Conservation (phyloP, 164 flowering plant species). For the Akebia trifoliata region DNA sequence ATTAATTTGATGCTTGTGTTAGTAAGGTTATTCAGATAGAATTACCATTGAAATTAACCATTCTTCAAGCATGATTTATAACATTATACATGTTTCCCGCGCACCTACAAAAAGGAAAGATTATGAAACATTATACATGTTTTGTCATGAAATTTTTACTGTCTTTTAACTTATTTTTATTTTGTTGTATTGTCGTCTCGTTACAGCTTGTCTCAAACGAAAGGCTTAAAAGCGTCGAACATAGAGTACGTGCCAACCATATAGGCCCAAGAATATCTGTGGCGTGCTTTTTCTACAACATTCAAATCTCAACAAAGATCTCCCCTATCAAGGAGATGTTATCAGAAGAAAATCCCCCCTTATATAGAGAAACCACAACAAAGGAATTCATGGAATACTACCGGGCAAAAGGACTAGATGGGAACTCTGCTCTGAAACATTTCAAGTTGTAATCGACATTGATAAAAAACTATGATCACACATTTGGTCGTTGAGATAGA, state of each 20-base stretch:
- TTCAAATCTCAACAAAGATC: not conserved
- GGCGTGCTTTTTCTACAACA: constrained; percentile 31
- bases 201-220: constrained; percentile 40
- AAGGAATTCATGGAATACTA: constrained; percentile 13
- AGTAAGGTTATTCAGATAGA: too few species aligned
- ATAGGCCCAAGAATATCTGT: constrained; percentile 37
- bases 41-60: too few species aligned
- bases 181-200: not conserved
- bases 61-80: not conserved
- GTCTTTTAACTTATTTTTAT: not conserved
- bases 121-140: too few species aligned
- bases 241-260: constrained; percentile 29
- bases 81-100: not conserved
- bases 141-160: not conserved
- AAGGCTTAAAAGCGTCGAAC: constrained; percentile 31
- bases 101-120: not conserved
- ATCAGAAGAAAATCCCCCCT: constrained; percentile 29
- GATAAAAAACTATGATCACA: too few species aligned
- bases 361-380: constrained; percentile 26
- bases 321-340: constrained; percentile 40
- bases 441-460: constrained; percentile 16
- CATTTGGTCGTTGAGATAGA: too few species aligned
- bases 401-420: constrained; percentile 21
- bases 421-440: constrained; percentile 11
- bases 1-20: too few species aligned